Evolutionary conservation across 805 yeast genomes (phyloP), one percentile per base, ranked within the genome.

Genomic region (Teunomyces pallodes): DNA sequence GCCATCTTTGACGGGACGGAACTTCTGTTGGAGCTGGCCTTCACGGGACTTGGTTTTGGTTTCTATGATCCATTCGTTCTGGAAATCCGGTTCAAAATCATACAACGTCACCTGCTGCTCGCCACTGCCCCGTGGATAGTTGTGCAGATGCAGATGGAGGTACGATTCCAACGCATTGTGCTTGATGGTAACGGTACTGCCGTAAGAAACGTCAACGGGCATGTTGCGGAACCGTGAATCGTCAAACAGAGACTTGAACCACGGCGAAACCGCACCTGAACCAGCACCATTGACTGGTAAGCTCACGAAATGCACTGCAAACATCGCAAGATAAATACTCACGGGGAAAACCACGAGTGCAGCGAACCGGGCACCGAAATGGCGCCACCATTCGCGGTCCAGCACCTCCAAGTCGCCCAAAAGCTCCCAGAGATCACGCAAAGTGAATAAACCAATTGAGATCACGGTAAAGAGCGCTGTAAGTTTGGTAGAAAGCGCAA

Each of bases 101-200:
- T 84, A 82, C 43, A 88, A 72, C 0, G 96, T 81, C 17, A 92
- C 89, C 65, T 88, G 92, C 65, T 90, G 96, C 59, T 85, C 84
- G 17, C 76, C 66, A 1, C 90, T 77, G 0, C 92, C 95, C 2
- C 79, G 65, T 44, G 80, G 79, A 64, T 87, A 90, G 4, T 71
- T 64, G 56, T 70, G 75, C 38, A 78, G 70, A 64, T 89, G 92
- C 1, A 96, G 87, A 64, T 90, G 96, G 52, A 92, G 69, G 62
- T 89, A 92, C 1, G 84, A 84, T 16, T 94, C 96, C 46, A 82
- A 60, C 46, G 80, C 76, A 26, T 68, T 60, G 64, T 92, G 96
- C 53, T 92, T 84, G 29, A 92, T 54, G 14, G 87, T 79, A 20
- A 92, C 75, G 0, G 80, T 73, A 41, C 91, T 80, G 9, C 96